Base-by-base conservation (phyloP, 495 filamentous ascomycete genomes). In the Sphaerosporella brunnea region DNA sequence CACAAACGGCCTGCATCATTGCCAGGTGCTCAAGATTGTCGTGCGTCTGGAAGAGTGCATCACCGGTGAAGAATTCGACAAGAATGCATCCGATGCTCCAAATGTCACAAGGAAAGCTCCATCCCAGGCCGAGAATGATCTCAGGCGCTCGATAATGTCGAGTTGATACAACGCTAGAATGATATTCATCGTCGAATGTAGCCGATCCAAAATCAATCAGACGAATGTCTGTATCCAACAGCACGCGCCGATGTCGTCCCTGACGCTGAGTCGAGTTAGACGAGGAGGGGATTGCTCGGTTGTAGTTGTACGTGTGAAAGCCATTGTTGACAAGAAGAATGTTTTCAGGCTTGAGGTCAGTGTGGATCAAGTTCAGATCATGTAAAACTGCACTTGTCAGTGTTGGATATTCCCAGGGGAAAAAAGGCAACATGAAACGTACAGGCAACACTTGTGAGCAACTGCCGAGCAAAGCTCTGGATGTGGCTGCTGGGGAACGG, bases 401-500 rank as follows among this genome's bases (percentile, higher is more conserved):
- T n/a, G n/a, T n/a, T n/a, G n/a, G n/a, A n/a, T n/a, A n/a, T n/a
- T n/a, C n/a, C 37, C 23, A 18, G 32, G n/a, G 39, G 42, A 21
- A 13, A 23, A 19, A 19, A 2, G 4, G 43, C 16, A 18, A 16
- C 24, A 40, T n/a, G 23, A 32, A 34, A 74, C 85, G 72, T 68
- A 95, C 87, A 97, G 43, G 90, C 92, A 53, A 97, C 92, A 58
- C 90, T 96, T n/a, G 87, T 95, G 44, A 97, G 79, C 15, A 97
- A 67, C 59, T 97, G 90, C 35, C 88, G 75, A 10, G 90, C 90
- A 70, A 97, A 96, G 56, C 73, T 84, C 63, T 96, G 90, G 49
- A 97, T 97, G 62, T 97, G 87, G 56, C 85, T 94, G 70, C 90
- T 95, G n/a, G 90, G 90, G 62, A 97, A 97, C 1, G 90, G 90